These are phyloP conservation scores for Boletus pseudopeckii DNA, from an alignment of 768 basidiomycete species.

Conservation along the genomic window DNA sequence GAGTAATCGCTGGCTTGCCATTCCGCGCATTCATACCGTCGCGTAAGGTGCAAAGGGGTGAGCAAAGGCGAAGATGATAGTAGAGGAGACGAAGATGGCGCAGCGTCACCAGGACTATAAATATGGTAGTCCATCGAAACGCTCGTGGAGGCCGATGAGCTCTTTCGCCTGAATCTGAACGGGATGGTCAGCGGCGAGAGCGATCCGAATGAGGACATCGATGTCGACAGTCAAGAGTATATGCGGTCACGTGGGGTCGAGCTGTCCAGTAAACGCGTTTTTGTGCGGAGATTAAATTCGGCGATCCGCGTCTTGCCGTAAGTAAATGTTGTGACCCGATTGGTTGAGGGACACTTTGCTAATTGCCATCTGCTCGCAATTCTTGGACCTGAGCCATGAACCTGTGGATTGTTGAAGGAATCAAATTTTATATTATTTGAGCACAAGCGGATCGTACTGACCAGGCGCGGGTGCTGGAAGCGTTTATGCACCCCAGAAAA, in stretches of 20 bases:
- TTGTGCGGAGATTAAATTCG: conserved; percentile 30
- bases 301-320: conserved; percentile 19
- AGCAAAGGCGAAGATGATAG: conserved; percentile 19
- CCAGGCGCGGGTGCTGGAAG: too few species aligned
- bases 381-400: too few species aligned
- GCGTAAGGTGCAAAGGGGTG: conserved; percentile 13
- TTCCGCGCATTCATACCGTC: conserved; percentile 1
- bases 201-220: conserved; percentile 23
- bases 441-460: too few species aligned
- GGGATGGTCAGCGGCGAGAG: conserved; percentile 15
- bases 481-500: too few species aligned
- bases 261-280: conserved; percentile 32
- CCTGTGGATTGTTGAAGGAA: too few species aligned
- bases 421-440: too few species aligned
- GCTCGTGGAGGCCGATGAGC: conserved; percentile 17
- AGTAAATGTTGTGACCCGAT: too few species aligned
- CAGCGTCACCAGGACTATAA: neutral
- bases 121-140: neutral
- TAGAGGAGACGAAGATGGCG: conserved; percentile 18
- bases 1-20: conserved; percentile 1
- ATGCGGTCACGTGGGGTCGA: conserved; percentile 31
- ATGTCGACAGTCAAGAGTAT: conserved; percentile 25
- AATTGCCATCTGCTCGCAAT: too few species aligned
- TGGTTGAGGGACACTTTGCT: too few species aligned
- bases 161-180: conserved; percentile 22